phyloP scores from a whole-genome alignment of 495 filamentous ascomycete species.

The Umbilicaria muhlenbergii region DNA sequence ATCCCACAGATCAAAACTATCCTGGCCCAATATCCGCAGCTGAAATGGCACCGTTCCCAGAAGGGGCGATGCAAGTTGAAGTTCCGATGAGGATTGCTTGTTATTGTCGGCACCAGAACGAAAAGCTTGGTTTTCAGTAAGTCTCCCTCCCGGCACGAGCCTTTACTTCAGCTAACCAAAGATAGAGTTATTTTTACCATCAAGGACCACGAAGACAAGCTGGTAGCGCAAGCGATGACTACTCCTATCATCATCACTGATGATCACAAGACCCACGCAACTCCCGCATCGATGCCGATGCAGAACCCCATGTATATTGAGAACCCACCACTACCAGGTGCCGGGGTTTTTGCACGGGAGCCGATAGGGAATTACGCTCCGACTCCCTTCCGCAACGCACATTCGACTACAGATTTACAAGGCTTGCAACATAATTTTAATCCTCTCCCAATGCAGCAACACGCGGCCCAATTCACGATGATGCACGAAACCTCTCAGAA shows the following conservation, averaged over 20 bases:
- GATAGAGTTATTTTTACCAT: conserved; percentile 75
- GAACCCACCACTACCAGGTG: conserved; percentile 27
- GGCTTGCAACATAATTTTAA: conserved; percentile 33
- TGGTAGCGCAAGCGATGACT: conserved; percentile 74
- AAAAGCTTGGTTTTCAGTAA: conserved; percentile 76
- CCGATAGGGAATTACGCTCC: conserved; percentile 14
- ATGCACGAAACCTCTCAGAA: conserved; percentile 23
- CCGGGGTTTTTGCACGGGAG: conserved; percentile 28
- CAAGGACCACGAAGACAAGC: conserved; percentile 55
- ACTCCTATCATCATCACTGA: conserved; percentile 88
- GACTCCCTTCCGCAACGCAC: conserved; percentile 14
- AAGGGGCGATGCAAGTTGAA: conserved; percentile 55
- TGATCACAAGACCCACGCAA: conserved; percentile 73
- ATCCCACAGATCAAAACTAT: no score
- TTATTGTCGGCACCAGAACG: conserved; percentile 86
- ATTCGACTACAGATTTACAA: conserved; percentile 37
- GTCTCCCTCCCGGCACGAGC: conserved; percentile 7
- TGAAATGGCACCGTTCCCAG: conserved; percentile 23
- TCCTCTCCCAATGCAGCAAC: conserved; percentile 21
- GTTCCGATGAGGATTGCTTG: conserved; percentile 93
- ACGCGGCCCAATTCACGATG: conserved; percentile 21
- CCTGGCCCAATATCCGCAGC: no score
- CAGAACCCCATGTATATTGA: conserved; percentile 26
- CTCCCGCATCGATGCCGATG: conserved; percentile 15
- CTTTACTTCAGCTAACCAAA: conserved; percentile 5